Evolutionary conservation across 768 basidiomycete species (phyloP).

Genomic region (Wakefieldia striispora): DNA sequence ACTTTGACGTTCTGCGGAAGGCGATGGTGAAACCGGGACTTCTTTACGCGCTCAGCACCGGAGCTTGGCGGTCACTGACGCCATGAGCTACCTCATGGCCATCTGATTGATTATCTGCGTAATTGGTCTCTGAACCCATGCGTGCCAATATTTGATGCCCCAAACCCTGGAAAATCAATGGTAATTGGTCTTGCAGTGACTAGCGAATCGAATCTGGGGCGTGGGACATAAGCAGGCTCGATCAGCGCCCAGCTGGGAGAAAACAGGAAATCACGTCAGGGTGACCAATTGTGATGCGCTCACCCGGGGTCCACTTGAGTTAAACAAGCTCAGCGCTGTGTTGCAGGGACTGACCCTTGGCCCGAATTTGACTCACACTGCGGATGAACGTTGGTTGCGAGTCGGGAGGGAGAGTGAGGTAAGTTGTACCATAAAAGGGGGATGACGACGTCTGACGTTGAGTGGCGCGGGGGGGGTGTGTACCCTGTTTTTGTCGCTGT

Average conservation of each 20-base stretch:
- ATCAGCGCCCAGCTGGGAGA: background rate
- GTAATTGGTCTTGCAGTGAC: no score
- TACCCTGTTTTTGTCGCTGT: slow-evolving; percentile 36
- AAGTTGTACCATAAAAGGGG: slow-evolving; percentile 12
- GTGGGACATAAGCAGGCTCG: slow-evolving; percentile 3
- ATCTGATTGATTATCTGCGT: background rate
- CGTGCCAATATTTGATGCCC: background rate
- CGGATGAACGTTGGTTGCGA: no score
- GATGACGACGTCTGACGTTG: slow-evolving; percentile 35
- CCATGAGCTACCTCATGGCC: background rate
- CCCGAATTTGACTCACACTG: background rate
- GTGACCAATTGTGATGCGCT: no score
- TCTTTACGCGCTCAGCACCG: background rate
- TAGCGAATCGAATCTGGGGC: no score
- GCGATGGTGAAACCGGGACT: no score
- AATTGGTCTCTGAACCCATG: no score
- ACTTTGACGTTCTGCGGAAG: background rate
- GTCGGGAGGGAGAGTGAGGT: slow-evolving; percentile 4
- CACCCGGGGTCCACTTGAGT: no score
- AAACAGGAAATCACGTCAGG: no score
- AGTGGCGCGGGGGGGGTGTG: slow-evolving; percentile 32
- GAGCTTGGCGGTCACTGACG: background rate
- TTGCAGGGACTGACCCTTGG: background rate
- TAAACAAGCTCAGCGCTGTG: no score
- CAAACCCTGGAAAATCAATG: background rate